Conservation (phyloP, 306 rosid species). For the Gillenia trifoliata region DNA sequence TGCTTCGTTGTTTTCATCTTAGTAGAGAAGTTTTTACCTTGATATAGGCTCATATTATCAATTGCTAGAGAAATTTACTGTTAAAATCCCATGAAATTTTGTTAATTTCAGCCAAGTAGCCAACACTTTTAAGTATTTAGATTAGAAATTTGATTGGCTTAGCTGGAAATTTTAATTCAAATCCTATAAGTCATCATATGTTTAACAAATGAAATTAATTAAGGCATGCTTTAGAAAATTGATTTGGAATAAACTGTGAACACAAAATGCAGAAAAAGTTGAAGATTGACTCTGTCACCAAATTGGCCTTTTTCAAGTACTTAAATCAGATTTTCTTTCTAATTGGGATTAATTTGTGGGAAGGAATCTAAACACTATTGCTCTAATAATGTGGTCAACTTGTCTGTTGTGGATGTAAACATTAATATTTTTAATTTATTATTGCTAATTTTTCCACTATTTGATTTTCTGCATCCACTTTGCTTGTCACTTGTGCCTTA, state of each 20-base stretch:
- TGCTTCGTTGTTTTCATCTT: not conserved
- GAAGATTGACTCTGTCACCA: not conserved
- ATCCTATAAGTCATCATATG: not conserved
- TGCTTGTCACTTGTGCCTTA: constrained; percentile 8
- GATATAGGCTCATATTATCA: not conserved
- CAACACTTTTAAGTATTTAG: not conserved
- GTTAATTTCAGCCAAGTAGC: not conserved
- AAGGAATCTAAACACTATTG: constrained; percentile 7
- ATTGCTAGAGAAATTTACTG: not conserved
- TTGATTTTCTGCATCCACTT: constrained; percentile 4
- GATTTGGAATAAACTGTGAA: not conserved
- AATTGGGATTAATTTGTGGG: not conserved
- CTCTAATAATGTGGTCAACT: constrained; percentile 11
- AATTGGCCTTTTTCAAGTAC: not conserved
- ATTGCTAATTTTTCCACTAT: constrained; percentile 9
- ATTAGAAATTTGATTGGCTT: not conserved
- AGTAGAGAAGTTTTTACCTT: not conserved
- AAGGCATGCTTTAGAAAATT: not conserved
- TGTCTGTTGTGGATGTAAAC: not conserved
- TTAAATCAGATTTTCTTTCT: not conserved
- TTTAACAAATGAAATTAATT: not conserved
- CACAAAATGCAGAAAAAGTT: not conserved
- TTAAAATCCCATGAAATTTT: not conserved
- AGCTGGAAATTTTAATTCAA: not conserved
- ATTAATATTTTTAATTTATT: not conserved